Base-by-base conservation (phyloP, 129 eudicot species). In the Calendula officinalis region DNA sequence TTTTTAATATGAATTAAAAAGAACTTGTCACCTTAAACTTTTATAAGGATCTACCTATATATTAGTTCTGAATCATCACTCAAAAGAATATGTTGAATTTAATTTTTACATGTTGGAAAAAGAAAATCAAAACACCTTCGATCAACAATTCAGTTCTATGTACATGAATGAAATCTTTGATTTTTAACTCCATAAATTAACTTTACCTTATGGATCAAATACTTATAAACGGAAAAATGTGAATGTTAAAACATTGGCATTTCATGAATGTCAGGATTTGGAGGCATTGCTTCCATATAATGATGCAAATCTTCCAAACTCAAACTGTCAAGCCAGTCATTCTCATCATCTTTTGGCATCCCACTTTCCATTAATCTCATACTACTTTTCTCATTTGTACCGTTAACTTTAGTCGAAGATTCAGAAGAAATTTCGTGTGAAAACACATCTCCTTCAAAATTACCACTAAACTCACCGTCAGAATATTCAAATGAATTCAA, bases 221-320 rank as follows among this genome's bases (percentile, higher is more conserved):
- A 40, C 37, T 43, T 39, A n/a, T 3, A 55, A 46, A 13, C 22
- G 13, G 35, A 72, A 64, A 44, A 38, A 35, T 64, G 11, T 66
- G 62, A 11, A 38, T 10, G 40, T 7, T 66, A 32, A 15, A 14
- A 56, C 46, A 48, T 48, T 57, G 78, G 62, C 67, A 56, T 38
- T 8, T 56, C 67, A 65, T 51, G 32, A 4, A 64, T 12, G 35
- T 73, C 60, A 46, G 56, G 44, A 65, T 38, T 32, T 5, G 78
- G 72, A 22, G 78, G 67, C 67, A 74, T 66, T 49, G 55, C 56
- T 74, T 58, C 68, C 34, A 74, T 30, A 6, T 30, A 66, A 33
- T 53, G 30, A 5, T 71, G 77, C 64, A 71, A 12, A 62, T 71
- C 77, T 52, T 71, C 70, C 77, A 62, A 42, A 41, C 77, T 71